A percentile compares a stretch with the other conserved stretches of the same genome.
These are phyloP conservation scores for Phytophthora pluvialis DNA, from an alignment of 352 stramenopile genomes.

Conservation along the genomic window DNA sequence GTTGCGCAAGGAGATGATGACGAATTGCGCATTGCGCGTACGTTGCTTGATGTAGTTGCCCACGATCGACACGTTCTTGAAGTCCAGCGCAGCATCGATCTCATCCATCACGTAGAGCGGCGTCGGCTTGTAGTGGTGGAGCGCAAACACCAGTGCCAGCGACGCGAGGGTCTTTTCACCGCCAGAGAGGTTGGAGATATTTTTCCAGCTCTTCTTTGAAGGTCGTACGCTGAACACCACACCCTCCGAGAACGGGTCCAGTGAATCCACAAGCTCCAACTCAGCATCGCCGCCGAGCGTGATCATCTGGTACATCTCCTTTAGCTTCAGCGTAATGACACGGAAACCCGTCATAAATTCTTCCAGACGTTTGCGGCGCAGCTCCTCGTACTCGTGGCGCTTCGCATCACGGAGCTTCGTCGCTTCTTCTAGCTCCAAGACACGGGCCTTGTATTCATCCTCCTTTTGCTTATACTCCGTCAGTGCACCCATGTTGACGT, in stretches of 20 bases:
- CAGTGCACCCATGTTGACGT: slow-evolving; percentile 94
- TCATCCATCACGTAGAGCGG: slow-evolving; percentile 99
- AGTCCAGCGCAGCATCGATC: slow-evolving; percentile 95
- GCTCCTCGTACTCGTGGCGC: slow-evolving; percentile 95
- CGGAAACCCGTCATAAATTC: slow-evolving; percentile 99
- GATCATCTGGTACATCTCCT: slow-evolving; percentile 99
- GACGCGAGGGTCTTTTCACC: slow-evolving; percentile 99
- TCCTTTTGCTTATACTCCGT: slow-evolving; percentile 95
- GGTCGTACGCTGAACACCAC: slow-evolving; percentile 99
- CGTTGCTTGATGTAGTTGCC: slow-evolving; percentile 99
- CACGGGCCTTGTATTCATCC: slow-evolving; percentile 93
- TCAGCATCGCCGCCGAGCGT: slow-evolving; percentile 97
- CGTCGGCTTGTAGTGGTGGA: slow-evolving; percentile 99
- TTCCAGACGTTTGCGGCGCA: slow-evolving; percentile 96
- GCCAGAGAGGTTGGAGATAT: slow-evolving; percentile 99
- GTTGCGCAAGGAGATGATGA: slow-evolving; percentile 99
- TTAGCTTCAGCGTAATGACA: slow-evolving; percentile 99
- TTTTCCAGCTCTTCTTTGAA: slow-evolving; percentile 99
- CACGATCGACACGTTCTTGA: slow-evolving; percentile 99
- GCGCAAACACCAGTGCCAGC: slow-evolving; percentile 99
- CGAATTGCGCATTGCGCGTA: slow-evolving; percentile 99
- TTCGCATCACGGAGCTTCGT: slow-evolving; percentile 93
- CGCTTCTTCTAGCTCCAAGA: slow-evolving; percentile 95
- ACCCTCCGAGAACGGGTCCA: slow-evolving; percentile 99
- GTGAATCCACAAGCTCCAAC: slow-evolving; percentile 98